A percentile compares a stretch with the other conserved stretches of the same genome.
phyloP scores from a whole-genome alignment of 768 basidiomycete genomes.

The Flagelloscypha sp. region DNA sequence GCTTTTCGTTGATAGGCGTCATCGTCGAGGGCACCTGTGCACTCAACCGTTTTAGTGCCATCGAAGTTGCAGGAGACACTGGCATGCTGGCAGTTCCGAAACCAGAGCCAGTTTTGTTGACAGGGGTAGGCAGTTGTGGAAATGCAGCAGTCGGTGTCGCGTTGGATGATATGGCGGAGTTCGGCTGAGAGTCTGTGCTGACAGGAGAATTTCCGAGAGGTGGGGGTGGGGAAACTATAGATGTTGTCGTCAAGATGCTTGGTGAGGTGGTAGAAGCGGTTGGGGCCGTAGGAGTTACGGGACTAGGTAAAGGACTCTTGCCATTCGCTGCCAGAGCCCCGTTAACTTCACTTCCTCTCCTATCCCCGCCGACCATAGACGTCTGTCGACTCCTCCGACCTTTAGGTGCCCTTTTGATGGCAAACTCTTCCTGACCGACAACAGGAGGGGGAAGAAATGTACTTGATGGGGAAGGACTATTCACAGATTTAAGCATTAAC shows the following conservation, averaged over 20 bases:
- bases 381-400: slow-evolving; percentile 18
- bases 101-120: no score
- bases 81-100: no score
- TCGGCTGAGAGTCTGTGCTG: no score
- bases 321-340: not conserved
- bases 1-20: no score
- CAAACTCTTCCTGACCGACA: slow-evolving; percentile 62
- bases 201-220: no score
- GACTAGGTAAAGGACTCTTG: slow-evolving; percentile 11
- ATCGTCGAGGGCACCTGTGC: no score
- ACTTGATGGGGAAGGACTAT: slow-evolving; percentile 63
- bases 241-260: slow-evolving; percentile 7
- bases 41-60: no score
- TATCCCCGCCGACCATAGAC: slow-evolving; percentile 8
- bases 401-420: slow-evolving; percentile 34
- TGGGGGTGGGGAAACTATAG: slow-evolving; percentile 1
- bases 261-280: slow-evolving; percentile 5
- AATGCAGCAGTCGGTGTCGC: no score
- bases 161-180: no score
- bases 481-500: no score
- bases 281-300: not conserved
- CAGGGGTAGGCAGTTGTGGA: no score
- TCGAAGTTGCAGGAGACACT: no score
- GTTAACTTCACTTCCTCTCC: not conserved
- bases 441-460: slow-evolving; percentile 63